phyloP scores from a whole-genome alignment of 345 rosid genomes.

The Linum usitatissimum region DNA sequence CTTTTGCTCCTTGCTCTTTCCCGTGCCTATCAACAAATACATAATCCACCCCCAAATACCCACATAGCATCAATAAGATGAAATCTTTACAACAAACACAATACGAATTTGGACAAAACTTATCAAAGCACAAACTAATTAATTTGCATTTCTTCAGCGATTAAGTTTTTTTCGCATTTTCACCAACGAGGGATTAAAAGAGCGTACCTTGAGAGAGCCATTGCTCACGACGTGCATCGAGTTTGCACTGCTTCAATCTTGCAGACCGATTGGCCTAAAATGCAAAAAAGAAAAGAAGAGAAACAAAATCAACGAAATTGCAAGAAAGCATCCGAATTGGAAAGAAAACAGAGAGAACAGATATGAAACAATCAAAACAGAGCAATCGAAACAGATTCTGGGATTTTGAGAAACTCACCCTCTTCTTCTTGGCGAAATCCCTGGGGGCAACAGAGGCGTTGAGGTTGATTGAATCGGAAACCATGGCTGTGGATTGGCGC shows the following conservation, averaged over 20 bases:
- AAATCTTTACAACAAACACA: slow-evolving; percentile 10
- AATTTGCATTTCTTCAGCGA: too few relatives aligned
- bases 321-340: not conserved
- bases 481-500: slow-evolving; percentile 29
- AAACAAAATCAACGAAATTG: not conserved
- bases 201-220: slow-evolving; percentile 90
- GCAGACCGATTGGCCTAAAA: slow-evolving; percentile 74
- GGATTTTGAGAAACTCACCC: slow-evolving; percentile 29
- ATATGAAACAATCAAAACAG: not conserved
- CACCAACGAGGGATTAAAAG: not conserved
- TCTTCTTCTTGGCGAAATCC: slow-evolving; percentile 68
- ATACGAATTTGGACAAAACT: not conserved
- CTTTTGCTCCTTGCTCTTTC: slow-evolving; percentile 50
- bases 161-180: too few relatives aligned
- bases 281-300: slow-evolving; percentile 4
- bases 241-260: slow-evolving; percentile 89
- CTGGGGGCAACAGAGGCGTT: slow-evolving; percentile 38
- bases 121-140: slow-evolving; percentile 4
- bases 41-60: not conserved
- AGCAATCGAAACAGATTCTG: not conserved
- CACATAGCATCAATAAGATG: not conserved
- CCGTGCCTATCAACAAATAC: slow-evolving; percentile 24
- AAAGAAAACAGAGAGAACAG: not conserved
- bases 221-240: slow-evolving; percentile 90
- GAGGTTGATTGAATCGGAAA: slow-evolving; percentile 47